Percentiles rank a stretch among this genome's conserved stretches.
These are phyloP conservation scores for Caloboletus firmus DNA, from an alignment of 1,284 basidiomycete species.

Conservation along the genomic window DNA sequence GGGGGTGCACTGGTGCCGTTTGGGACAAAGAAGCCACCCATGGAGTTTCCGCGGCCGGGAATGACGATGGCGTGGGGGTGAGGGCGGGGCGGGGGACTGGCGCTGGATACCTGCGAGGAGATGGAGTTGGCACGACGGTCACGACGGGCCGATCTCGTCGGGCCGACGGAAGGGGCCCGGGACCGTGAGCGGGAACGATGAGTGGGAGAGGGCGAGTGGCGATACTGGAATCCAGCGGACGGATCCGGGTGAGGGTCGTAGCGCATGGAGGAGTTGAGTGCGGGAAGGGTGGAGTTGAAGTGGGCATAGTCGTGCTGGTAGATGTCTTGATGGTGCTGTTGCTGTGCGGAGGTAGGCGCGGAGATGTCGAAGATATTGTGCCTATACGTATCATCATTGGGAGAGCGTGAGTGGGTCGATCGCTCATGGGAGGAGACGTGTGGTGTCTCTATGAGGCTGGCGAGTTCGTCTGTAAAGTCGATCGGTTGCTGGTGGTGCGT, in stretches of 20 bases:
- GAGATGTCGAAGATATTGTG: slow-evolving; percentile 77
- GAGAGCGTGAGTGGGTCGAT: slow-evolving; percentile 32
- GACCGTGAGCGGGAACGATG: slow-evolving; percentile 51
- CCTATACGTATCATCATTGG: slow-evolving; percentile 43
- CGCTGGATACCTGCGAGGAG: slow-evolving; percentile 48
- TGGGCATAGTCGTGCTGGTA: slow-evolving; percentile 34
- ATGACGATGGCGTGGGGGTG: slow-evolving; percentile 59
- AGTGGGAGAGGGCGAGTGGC: slow-evolving; percentile 36
- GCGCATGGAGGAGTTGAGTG: slow-evolving; percentile 59
- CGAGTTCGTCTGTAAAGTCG: slow-evolving; percentile 67
- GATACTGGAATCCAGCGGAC: slow-evolving; percentile 30
- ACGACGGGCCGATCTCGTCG: slow-evolving; percentile 46
- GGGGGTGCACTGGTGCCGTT: slow-evolving; percentile 22
- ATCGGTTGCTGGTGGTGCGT: slow-evolving; percentile 31
- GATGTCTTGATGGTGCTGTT: slow-evolving; percentile 27
- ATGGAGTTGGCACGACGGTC: slow-evolving; percentile 51
- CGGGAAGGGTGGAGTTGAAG: slow-evolving; percentile 61
- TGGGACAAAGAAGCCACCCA: slow-evolving; percentile 37
- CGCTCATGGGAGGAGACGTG: slow-evolving; percentile 43
- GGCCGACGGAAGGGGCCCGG: slow-evolving; percentile 45
- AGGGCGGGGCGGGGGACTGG: slow-evolving; percentile 44
- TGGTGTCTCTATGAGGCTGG: slow-evolving; percentile 49
- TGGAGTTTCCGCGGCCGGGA: slow-evolving; percentile 40
- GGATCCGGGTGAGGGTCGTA: slow-evolving; percentile 51
- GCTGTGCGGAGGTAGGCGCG: slow-evolving; percentile 38